A percentile compares a stretch with the other conserved stretches of the same genome.
phyloP scores from a whole-genome alignment of 2,329 filamentous ascomycete species.

The Aspergillus alliaceus region DNA sequence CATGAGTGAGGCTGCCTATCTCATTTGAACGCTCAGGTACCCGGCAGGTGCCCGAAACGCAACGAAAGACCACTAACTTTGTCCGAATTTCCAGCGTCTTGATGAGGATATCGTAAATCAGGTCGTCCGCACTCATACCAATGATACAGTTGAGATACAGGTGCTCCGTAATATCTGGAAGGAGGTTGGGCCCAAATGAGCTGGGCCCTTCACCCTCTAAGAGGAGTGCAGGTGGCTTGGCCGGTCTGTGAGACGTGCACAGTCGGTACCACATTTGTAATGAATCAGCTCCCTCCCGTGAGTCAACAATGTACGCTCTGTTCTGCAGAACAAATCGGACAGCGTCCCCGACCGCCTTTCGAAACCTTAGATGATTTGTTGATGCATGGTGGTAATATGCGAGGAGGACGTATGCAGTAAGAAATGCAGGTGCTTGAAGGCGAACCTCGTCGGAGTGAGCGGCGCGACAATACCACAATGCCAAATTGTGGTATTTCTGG shows the following conservation, averaged over 20 bases:
- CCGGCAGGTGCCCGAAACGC: conserved; percentile 4
- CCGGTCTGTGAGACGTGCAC: conserved; percentile 17
- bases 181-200: conserved; percentile 5
- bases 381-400: conserved; percentile 19
- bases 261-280: conserved; percentile 25
- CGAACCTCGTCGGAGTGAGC: neutral
- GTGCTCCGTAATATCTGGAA: conserved; percentile 12
- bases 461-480: neutral
- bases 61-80: conserved; percentile 16
- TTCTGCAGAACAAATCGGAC: conserved; percentile 9
- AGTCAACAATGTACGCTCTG: neutral
- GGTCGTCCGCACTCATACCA: conserved; percentile 18
- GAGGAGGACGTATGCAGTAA: conserved; percentile 6
- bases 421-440: neutral
- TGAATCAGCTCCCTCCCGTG: neutral
- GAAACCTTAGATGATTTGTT: conserved; percentile 11
- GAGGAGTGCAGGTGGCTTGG: conserved; percentile 16
- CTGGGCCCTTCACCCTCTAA: conserved; percentile 18
- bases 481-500: conserved; percentile 6
- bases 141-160: conserved; percentile 17
- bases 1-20: conserved; percentile 4
- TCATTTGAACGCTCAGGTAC: conserved; percentile 6
- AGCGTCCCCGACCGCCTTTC: conserved; percentile 11
- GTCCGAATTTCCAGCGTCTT: conserved; percentile 20
- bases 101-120: conserved; percentile 24